These are phyloP conservation scores for Gossypium davidsonii DNA, from an alignment of 441 rosid species.

Conservation along the genomic window DNA sequence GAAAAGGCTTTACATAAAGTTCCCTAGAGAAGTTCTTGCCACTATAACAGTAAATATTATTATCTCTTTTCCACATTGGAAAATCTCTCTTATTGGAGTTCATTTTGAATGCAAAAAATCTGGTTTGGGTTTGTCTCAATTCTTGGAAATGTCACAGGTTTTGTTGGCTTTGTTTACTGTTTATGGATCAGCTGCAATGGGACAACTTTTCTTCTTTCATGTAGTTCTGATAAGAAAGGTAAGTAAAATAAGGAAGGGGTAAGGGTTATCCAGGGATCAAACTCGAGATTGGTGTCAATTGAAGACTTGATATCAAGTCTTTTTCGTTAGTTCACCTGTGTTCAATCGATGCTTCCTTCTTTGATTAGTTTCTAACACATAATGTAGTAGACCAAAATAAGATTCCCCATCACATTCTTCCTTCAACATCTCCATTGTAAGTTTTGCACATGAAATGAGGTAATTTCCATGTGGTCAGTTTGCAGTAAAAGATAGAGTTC, in stretches of 20 bases:
- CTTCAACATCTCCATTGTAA: background rate
- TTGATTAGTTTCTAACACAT: background rate
- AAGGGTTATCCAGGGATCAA: too few relatives aligned
- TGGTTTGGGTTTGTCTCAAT: conserved; percentile 16
- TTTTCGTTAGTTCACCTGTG: too few relatives aligned
- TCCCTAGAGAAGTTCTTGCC: conserved; percentile 74
- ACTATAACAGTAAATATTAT: conserved; percentile 55
- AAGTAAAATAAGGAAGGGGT: conserved; percentile 3
- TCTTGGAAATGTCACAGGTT: conserved; percentile 40
- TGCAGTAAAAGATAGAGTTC: background rate
- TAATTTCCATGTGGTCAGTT: background rate
- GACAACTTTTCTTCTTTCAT: conserved; percentile 94
- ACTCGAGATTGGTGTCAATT: too few relatives aligned
- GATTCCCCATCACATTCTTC: background rate
- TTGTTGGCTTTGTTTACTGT: conserved; percentile 67
- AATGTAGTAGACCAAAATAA: background rate
- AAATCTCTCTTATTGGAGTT: background rate
- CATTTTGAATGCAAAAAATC: background rate
- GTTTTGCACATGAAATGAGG: background rate
- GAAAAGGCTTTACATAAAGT: conserved; percentile 50
- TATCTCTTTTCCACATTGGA: background rate
- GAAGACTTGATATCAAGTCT: too few relatives aligned
- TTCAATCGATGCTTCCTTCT: background rate
- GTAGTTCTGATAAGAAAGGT: conserved; percentile 91
- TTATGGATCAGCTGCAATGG: conserved; percentile 89